Percentiles rank a stretch among this genome's conserved stretches.
These are phyloP conservation scores for Phytophthora boehmeriae DNA, from an alignment of 352 stramenopile genomes.

Conservation along the genomic window DNA sequence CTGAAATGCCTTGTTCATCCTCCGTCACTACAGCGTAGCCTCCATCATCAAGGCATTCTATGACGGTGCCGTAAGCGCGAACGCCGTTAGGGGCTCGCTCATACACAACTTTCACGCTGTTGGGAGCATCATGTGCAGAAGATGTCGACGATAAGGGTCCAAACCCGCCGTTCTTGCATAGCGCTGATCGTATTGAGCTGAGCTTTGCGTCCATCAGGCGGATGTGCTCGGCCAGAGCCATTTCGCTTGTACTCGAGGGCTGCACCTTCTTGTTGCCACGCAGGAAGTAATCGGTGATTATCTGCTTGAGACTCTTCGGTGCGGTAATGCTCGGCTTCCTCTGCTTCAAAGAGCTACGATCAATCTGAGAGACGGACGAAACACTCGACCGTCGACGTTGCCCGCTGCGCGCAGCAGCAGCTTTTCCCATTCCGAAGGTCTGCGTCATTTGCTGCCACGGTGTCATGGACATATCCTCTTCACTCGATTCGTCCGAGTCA, in stretches of 20 bases:
- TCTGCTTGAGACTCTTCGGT: slow-evolving; percentile 64
- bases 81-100: slow-evolving; percentile 42
- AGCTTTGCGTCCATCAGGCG: slow-evolving; percentile 43
- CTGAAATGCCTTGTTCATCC: slow-evolving; percentile 63
- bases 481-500: slow-evolving; percentile 77
- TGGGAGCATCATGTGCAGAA: not conserved
- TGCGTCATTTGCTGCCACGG: slow-evolving; percentile 88
- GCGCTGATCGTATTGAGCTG: slow-evolving; percentile 29
- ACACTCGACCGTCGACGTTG: slow-evolving; percentile 41
- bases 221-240: slow-evolving; percentile 39
- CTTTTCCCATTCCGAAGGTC: slow-evolving; percentile 78
- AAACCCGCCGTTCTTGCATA: slow-evolving; percentile 10
- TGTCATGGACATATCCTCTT: slow-evolving; percentile 81
- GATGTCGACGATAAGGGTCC: not conserved
- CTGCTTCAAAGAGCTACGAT: slow-evolving; percentile 58
- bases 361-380: slow-evolving; percentile 67
- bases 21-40: slow-evolving; percentile 66
- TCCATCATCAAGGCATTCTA: slow-evolving; percentile 43
- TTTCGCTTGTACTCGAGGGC: slow-evolving; percentile 35
- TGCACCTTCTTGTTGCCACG: slow-evolving; percentile 77
- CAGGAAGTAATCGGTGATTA: slow-evolving; percentile 63
- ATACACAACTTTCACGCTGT: slow-evolving; percentile 56
- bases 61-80: slow-evolving; percentile 65
- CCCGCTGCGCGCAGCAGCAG: slow-evolving; percentile 26
- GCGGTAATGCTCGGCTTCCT: slow-evolving; percentile 57